Conservation (phyloP, 805 yeast species). For the Metschnikowia picachoensis region DNA sequence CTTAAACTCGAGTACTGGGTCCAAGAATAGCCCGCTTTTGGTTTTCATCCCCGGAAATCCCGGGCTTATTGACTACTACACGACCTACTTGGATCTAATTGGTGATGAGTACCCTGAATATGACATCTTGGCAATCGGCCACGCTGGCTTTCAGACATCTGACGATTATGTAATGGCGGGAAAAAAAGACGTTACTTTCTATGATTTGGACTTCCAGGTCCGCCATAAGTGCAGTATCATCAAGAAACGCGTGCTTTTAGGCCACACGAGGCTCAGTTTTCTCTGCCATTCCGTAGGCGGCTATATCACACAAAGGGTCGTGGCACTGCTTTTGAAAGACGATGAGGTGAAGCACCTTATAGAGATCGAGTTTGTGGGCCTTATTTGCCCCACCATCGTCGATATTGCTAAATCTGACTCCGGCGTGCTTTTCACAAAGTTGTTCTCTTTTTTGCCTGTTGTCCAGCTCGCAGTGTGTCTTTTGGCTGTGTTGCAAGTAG, state of each 20-base stretch:
- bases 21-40: slow-evolving; percentile 29
- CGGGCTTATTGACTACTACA: slow-evolving; percentile 64
- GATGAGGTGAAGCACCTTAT: slow-evolving; percentile 20
- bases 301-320: slow-evolving; percentile 55
- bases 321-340: slow-evolving; percentile 26
- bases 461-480: slow-evolving; percentile 26
- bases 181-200: slow-evolving; percentile 20
- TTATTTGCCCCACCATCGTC: slow-evolving; percentile 66
- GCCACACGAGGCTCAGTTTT: slow-evolving; percentile 35
- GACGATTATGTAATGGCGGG: slow-evolving; percentile 24
- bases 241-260: slow-evolving; percentile 24
- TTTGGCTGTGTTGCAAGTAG: slow-evolving; percentile 27
- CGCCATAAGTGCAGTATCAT: slow-evolving; percentile 55
- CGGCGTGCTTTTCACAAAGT: slow-evolving; percentile 26
- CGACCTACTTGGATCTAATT: slow-evolving; percentile 45
- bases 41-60: slow-evolving; percentile 77
- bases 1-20: slow-evolving; percentile 18
- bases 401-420: slow-evolving; percentile 50
- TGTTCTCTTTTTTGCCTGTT: slow-evolving; percentile 28
- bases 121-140: slow-evolving; percentile 60
- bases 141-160: slow-evolving; percentile 50
- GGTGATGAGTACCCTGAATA: slow-evolving; percentile 40
- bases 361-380: slow-evolving; percentile 46
- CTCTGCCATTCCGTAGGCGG: slow-evolving; percentile 75
- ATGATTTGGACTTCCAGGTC: slow-evolving; percentile 51